Conservation (phyloP, 208 protist species). For the Acanthamoeba quina region DNA sequence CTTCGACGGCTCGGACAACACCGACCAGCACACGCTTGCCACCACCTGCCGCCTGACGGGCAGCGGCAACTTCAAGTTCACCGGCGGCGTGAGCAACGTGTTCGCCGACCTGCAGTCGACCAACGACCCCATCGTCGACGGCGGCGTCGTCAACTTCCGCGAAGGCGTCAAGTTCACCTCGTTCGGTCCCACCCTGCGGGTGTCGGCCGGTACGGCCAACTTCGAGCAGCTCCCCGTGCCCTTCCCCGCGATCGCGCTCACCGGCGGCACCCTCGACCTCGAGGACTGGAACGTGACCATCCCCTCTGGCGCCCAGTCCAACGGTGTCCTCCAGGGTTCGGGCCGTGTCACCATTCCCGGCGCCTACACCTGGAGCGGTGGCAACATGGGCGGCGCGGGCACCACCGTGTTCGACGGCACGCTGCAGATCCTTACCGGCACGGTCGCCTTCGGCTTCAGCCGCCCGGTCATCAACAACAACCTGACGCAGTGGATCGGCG, state of each 20-base stretch:
- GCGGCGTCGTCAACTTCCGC: constrained; percentile 70
- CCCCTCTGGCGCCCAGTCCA: not conserved
- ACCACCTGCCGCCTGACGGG: constrained; percentile 34
- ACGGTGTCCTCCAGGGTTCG: not conserved
- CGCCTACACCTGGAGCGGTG: constrained; percentile 13
- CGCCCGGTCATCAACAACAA: constrained; percentile 58
- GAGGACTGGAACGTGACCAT: constrained; percentile 55
- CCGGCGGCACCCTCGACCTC: constrained; percentile 44
- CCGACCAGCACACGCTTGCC: constrained; percentile 41
- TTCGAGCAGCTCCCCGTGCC: constrained; percentile 32
- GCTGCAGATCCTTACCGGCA: not conserved
- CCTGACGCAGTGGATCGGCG: constrained; percentile 50
- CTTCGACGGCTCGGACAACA: constrained; percentile 8
- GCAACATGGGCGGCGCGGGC: constrained; percentile 17
- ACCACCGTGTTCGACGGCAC: constrained; percentile 61
- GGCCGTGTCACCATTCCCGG: constrained; percentile 11
- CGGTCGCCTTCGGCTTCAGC: constrained; percentile 20
- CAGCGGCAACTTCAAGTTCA: constrained; percentile 49
- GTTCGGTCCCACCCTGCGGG: constrained; percentile 42
- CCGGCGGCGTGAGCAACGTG: constrained; percentile 54
- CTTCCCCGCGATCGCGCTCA: constrained; percentile 24
- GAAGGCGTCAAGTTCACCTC: constrained; percentile 1
- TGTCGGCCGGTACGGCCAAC: constrained; percentile 48
- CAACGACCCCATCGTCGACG: constrained; percentile 63
- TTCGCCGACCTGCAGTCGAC: constrained; percentile 54